Evolutionary conservation across 148 eudicot genomes (phyloP).

Genomic region (Nyssa sinensis): DNA sequence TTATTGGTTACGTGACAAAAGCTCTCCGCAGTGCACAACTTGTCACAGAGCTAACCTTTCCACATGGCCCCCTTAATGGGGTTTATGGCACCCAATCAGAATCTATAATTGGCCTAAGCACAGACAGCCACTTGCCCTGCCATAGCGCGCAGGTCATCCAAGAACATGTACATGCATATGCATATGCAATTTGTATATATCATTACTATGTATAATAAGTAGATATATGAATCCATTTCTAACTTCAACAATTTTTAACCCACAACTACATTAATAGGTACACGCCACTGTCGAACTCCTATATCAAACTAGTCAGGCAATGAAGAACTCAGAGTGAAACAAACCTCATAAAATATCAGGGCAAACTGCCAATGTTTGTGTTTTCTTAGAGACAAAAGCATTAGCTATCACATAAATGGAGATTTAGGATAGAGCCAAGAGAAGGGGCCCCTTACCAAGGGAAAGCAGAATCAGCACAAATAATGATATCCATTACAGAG

Average conservation of each 20-base stretch:
- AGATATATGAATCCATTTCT: too few relatives aligned
- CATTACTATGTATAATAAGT: too few relatives aligned
- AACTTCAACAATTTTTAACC: too few relatives aligned
- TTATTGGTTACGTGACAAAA: neutral
- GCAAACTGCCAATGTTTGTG: too few relatives aligned
- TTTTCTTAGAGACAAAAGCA: conserved; percentile 28
- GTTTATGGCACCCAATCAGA: neutral
- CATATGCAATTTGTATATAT: neutral
- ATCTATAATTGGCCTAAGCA: neutral
- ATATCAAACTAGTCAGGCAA: neutral
- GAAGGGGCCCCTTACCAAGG: neutral
- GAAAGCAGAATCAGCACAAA: conserved; percentile 1
- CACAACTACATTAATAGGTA: too few relatives aligned
- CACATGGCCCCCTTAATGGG: neutral
- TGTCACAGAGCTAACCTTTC: neutral
- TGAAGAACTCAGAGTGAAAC: conserved; percentile 12
- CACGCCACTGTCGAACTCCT: too few relatives aligned
- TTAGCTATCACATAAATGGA: conserved; percentile 12
- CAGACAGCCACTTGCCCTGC: neutral
- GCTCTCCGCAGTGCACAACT: neutral
- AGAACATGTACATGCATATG: neutral
- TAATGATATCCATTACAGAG: neutral
- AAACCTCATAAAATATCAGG: too few relatives aligned
- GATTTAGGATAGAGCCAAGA: neutral
- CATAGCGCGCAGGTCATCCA: neutral